Base-by-base conservation (phyloP, 129 eudicot genomes). In the Artemisia argyi region DNA sequence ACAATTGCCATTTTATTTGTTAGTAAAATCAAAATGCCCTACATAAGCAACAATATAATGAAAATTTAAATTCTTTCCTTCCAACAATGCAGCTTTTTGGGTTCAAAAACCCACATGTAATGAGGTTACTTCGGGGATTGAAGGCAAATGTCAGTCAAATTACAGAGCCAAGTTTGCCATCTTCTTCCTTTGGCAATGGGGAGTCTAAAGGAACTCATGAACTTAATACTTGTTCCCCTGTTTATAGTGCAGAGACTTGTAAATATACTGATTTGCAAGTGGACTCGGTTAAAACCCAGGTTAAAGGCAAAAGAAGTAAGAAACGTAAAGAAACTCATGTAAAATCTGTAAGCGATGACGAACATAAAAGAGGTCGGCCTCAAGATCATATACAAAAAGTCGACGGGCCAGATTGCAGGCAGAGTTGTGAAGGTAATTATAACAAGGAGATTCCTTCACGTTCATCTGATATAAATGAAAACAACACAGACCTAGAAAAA, bases 61-160 rank as follows among this genome's bases (percentile, higher is more conserved):
- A 70, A 62, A 61, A 72, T 15, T 70, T 60, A 44, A 35, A 32
- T 53, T 79, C 60, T 46, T 67, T 75, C 28, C 66, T 81, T 79
- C 60, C 61, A 69, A 53, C 80, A 53, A 57, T 83, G 80, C 91
- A 95, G 99, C 88, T 95, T 73, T 95, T 90, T 79, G 99, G 99
- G 74, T 90, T 95, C 81, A 95, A 86, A 83, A 95, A 88, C 79
- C 78, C 90, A 75, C 82, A 80, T 69, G 99, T 95, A 59, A 89
- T 78, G 84, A 86, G 96, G 79, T 81, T 90, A 80, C 76, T 95
- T 53, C 78, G 97, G 77, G 97, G 92, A 76, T 82, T 90, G 83
- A 87, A 79, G 78, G 83, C 88, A 74, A 86, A 83, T 78, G 64
- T 64, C 60, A 80, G 83, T 74, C 85, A 81, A 75, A 84, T 77